Conservation (phyloP, 2,329 filamentous ascomycete genomes). For the Sclerotinia spermophila region DNA sequence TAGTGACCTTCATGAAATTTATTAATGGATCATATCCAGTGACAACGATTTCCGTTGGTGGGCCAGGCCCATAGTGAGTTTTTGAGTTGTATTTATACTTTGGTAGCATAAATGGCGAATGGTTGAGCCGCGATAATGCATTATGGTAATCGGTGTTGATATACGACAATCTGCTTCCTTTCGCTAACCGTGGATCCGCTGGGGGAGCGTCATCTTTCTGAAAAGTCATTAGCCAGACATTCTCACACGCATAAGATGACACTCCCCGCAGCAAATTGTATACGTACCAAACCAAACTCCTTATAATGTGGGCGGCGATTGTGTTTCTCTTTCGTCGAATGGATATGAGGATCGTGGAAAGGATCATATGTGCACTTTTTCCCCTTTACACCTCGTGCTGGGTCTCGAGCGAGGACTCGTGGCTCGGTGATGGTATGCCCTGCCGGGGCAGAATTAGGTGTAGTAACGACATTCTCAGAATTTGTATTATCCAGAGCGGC, state of each 20-base stretch:
- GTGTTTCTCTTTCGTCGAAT: slow-evolving; percentile 49
- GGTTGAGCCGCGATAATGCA: slow-evolving; percentile 66
- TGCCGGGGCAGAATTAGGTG: slow-evolving; percentile 27
- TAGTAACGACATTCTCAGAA: slow-evolving; percentile 34
- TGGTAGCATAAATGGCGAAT: slow-evolving; percentile 73
- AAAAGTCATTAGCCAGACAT: slow-evolving; percentile 58
- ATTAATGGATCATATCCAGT: slow-evolving; percentile 94
- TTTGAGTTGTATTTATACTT: slow-evolving; percentile 78
- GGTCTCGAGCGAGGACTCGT: slow-evolving; percentile 53
- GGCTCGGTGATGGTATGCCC: slow-evolving; percentile 24
- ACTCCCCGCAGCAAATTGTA: slow-evolving; percentile 46
- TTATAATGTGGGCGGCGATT: slow-evolving; percentile 58
- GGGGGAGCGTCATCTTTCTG: slow-evolving; percentile 77
- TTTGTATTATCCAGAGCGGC: slow-evolving; percentile 23
- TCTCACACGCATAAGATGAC: slow-evolving; percentile 54
- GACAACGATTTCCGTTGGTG: slow-evolving; percentile 85
- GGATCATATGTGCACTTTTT: slow-evolving; percentile 61
- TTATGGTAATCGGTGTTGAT: slow-evolving; percentile 67
- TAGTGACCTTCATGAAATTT: slow-evolving; percentile 70
- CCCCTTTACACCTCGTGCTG: slow-evolving; percentile 51
- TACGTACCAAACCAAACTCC: slow-evolving; percentile 66
- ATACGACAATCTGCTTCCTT: slow-evolving; percentile 62
- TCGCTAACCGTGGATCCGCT: slow-evolving; percentile 75
- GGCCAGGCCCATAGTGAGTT: slow-evolving; percentile 83
- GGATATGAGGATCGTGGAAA: slow-evolving; percentile 38